Conservation (phyloP, 768 basidiomycete genomes). For the Gloeopeniophorella convolvens region DNA sequence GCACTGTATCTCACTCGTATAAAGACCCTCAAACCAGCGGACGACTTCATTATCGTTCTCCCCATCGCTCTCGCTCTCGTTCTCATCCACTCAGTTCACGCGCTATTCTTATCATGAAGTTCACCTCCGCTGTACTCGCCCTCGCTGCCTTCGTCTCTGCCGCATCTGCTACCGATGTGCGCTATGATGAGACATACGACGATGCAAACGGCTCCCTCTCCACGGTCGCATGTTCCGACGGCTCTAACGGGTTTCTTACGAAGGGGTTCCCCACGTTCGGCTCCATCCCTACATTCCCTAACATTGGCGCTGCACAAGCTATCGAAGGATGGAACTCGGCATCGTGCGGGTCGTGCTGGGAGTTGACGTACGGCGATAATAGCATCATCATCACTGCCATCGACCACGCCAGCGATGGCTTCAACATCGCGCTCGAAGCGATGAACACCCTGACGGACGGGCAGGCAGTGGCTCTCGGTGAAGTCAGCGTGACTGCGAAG, state of each 20-base stretch:
- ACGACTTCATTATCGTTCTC: no score
- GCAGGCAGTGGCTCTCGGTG: background rate
- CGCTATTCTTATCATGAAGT: no score
- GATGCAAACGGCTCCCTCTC: conserved; percentile 3
- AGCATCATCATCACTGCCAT: conserved; percentile 27
- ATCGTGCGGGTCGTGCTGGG: conserved; percentile 29
- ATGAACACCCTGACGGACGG: conserved; percentile 45
- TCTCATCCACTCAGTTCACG: no score
- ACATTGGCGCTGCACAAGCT: conserved; percentile 23
- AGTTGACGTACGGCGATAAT: conserved; percentile 25
- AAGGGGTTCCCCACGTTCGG: conserved; percentile 19
- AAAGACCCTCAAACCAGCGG: no score
- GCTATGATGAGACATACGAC: conserved; percentile 6
- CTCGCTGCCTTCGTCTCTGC: no score
- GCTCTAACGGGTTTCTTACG: conserved; percentile 20
- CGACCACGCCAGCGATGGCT: conserved; percentile 29
- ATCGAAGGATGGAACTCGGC: conserved; percentile 27
- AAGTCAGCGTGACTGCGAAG: background rate
- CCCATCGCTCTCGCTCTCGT: no score
- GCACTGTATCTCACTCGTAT: no score
- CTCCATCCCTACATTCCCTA: conserved; percentile 19
- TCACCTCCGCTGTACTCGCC: no score
- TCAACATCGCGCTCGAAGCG: conserved; percentile 45
- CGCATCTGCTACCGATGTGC: background rate
- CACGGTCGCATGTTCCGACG: conserved; percentile 23